Base-by-base conservation (phyloP, 352 stramenopile species). In the Globisporangium heterothallicum region DNA sequence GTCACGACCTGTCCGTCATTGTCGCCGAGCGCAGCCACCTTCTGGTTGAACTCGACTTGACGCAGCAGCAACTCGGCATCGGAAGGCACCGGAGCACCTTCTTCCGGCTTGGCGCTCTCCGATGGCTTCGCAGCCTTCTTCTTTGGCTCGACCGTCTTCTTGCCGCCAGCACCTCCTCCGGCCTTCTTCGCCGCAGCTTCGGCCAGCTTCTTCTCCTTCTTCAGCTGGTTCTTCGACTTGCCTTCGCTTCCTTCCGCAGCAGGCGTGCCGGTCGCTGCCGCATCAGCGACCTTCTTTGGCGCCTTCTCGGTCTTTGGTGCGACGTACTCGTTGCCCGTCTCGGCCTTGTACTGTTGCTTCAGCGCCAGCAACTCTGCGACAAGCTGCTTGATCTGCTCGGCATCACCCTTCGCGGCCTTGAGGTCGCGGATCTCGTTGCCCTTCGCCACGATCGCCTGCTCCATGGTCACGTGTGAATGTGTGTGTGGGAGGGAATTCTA, bases 141-240 rank as follows among this genome's bases (percentile, higher is more conserved):
- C 56, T 70, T 53, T 30, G 68, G 64, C 19, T 64, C 56, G 55
- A 75, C 69, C 38, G 49, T 32, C 50, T 70, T 65, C 53, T 79
- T 59, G 35, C 38, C 5, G 16, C 24, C 42, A 19, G 62, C 58
- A 4, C 32, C 42, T 14, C 29, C 32, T 8, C 47, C 49, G 13
- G 55, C 53, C 53, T 76, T 76, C 54, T 82, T 81, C 24, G 54
- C 48, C 3, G 50, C 52, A 14, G 58, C 58, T 44, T 91, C 78
- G 0, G 77, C 80, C 21, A 88, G 53, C 53, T 94, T 94, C 68
- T 92, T 94, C 59, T 94, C 78, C 63, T 94, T 92, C 63, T 94
- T 94, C 21, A 94, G 58, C 63, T 92, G 80, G 52, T 66, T 94
- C 74, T 94, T 94, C 46, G 80, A 91, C 58, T 88, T 92, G 7